Evolutionary conservation across 208 protist species (phyloP).

Genomic region (Blastocrithidia nonstop): DNA sequence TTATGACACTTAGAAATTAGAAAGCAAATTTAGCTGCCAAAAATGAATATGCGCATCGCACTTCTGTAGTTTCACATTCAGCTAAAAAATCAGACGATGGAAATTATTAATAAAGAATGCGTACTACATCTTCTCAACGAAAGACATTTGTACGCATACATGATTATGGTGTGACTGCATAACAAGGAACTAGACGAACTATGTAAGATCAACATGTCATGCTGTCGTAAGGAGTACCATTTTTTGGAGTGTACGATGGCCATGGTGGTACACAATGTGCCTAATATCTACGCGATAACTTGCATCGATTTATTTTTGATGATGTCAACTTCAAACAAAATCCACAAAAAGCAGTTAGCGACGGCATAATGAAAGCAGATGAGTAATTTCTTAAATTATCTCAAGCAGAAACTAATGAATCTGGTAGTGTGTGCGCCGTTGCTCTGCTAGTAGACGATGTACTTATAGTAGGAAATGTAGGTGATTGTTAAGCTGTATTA

Average conservation of each 20-base stretch:
- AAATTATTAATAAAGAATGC: no score
- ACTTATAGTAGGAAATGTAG: constrained; percentile 78
- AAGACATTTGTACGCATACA: constrained; percentile 39
- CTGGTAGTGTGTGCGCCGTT: constrained; percentile 72
- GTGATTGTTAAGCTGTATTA: constrained; percentile 76
- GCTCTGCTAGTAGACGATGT: constrained; percentile 71
- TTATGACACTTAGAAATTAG: no score
- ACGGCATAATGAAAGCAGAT: constrained; percentile 79
- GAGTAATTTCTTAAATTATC: constrained; percentile 36
- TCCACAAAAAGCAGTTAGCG: constrained; percentile 51
- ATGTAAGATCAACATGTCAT: constrained; percentile 86
- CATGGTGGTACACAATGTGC: constrained; percentile 76
- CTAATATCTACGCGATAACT: constrained; percentile 67
- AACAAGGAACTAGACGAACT: constrained; percentile 67
- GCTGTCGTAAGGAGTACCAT: constrained; percentile 59
- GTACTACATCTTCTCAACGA: no score
- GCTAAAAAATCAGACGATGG: no score
- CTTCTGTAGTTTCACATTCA: no score
- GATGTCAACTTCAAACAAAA: constrained; percentile 41
- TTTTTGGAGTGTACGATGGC: constrained; percentile 84
- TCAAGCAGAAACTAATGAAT: constrained; percentile 64
- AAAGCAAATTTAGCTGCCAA: no score
- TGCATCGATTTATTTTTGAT: constrained; percentile 53
- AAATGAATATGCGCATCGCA: no score
- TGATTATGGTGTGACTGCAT: constrained; percentile 63